Base-by-base conservation (phyloP, 2,329 filamentous ascomycete species). In the Helminthosporium solani region DNA sequence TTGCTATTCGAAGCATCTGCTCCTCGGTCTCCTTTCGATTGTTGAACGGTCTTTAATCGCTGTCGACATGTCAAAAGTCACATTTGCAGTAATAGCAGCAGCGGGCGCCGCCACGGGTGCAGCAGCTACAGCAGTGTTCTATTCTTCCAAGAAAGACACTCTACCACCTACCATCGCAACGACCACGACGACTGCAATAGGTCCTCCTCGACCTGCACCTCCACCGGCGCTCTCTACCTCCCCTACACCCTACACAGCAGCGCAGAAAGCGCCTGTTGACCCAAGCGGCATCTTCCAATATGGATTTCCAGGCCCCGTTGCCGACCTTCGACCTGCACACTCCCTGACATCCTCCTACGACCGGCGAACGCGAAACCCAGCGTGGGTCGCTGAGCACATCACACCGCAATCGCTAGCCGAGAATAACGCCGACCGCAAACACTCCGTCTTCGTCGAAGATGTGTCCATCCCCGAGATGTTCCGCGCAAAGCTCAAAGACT, bases 321-420 rank as follows among this genome's bases (percentile, higher is more conserved):
- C 86, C 61, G 94, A 99, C 72, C 78, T 95, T 34, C 85, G 90
- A 44, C 80, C 80, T 44, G 86, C 90, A 30, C 76, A 83, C 20
- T 87, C 89, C 27, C 81, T 97, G 43, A 81, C 91, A 55, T 95
- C 91, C 25, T 85, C 87, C 60, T 99, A 86, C 80, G 92, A 99
- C 74, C 89, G 94, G 21, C 86, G 89, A 51, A 86, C 84, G 34
- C 84, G 91, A 66, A 99, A 99, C 73, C 94, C 94, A 23, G 81
- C 88, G 69, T 99, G 92, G 92, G 94, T 77, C 16, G 74, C 87
- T 54, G 94, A 99, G 76, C 94, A 99, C 77, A 96, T 99, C 72
- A 99, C 94, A 0, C 84, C 90, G 1, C 82, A 83, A 28, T 97
- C 92, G 0, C 81, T 99, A 12, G 79, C 86, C 3, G 70, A 78